phyloP scores from a whole-genome alignment of 1,139 yeast species.

The Debaryomyces psychrophilus region DNA sequence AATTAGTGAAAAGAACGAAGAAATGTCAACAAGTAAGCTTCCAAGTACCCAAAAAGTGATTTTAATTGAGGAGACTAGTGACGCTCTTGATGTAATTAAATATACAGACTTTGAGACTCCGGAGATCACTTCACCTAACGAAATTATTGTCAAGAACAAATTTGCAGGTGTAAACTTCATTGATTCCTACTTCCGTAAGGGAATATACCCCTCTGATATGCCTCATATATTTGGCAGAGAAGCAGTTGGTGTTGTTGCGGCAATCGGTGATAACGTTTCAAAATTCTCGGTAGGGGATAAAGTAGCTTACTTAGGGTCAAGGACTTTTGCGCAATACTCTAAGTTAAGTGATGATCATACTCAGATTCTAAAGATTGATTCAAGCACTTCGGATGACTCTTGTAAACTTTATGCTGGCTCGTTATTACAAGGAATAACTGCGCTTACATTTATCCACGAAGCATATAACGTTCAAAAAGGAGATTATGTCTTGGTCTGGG shows the following conservation, averaged over 20 bases:
- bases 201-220: conserved; percentile 58
- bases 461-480: conserved; percentile 67
- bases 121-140: conserved; percentile 47
- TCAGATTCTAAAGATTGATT: conserved; percentile 52
- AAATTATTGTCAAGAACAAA: conserved; percentile 68
- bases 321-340: conserved; percentile 74
- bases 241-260: conserved; percentile 75
- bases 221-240: conserved; percentile 83
- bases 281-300: conserved; percentile 69
- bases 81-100: conserved; percentile 34
- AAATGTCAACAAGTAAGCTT: conserved; percentile 5
- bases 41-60: conserved; percentile 53
- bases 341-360: conserved; percentile 39
- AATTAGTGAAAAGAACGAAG: neutral
- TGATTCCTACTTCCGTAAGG: conserved; percentile 80
- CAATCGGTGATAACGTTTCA: conserved; percentile 63
- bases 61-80: conserved; percentile 56
- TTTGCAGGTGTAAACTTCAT: conserved; percentile 83
- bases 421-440: conserved; percentile 77
- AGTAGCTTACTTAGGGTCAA: conserved; percentile 57
- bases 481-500: conserved; percentile 77
- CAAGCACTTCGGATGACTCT: conserved; percentile 45
- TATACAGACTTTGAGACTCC: conserved; percentile 65
- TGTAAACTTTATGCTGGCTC: conserved; percentile 61
- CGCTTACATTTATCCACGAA: conserved; percentile 67